Evolutionary conservation across 73 alveolate genomes (phyloP).

Genomic region (Uronychia binucleata): DNA sequence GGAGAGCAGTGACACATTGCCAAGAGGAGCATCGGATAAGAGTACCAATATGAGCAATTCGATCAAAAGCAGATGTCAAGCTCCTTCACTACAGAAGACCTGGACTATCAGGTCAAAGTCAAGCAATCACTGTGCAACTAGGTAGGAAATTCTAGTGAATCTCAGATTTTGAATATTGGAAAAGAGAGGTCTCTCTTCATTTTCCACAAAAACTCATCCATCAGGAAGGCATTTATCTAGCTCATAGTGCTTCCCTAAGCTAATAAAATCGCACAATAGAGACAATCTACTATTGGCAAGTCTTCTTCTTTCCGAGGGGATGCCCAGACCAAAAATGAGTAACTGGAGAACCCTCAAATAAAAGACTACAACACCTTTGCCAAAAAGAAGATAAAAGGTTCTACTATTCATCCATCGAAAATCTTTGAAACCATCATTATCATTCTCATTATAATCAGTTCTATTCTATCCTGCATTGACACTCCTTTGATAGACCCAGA

Average conservation of each 20-base stretch:
- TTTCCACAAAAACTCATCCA: not conserved
- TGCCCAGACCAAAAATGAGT: not conserved
- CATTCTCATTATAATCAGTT: not conserved
- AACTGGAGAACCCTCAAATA: not conserved
- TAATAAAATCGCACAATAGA: not conserved
- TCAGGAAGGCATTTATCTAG: not conserved
- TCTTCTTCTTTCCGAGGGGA: no score
- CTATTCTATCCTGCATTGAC: not conserved
- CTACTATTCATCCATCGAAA: not conserved
- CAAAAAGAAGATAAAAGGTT: not conserved
- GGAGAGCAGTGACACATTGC: not conserved
- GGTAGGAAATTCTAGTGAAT: not conserved
- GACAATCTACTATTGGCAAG: no score
- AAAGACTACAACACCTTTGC: not conserved
- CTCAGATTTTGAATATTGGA: not conserved
- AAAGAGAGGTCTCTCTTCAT: not conserved
- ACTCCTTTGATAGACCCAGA: slow-evolving; percentile 2
- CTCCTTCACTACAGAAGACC: no score
- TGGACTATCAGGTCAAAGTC: not conserved
- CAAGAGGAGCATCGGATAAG: not conserved
- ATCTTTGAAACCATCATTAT: not conserved
- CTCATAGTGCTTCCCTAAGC: not conserved
- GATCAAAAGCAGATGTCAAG: not conserved
- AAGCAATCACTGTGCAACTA: not conserved
- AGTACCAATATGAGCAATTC: not conserved